Evolutionary conservation across 352 stramenopile genomes (phyloP).

Genomic region (Phytophthora palmivora): DNA sequence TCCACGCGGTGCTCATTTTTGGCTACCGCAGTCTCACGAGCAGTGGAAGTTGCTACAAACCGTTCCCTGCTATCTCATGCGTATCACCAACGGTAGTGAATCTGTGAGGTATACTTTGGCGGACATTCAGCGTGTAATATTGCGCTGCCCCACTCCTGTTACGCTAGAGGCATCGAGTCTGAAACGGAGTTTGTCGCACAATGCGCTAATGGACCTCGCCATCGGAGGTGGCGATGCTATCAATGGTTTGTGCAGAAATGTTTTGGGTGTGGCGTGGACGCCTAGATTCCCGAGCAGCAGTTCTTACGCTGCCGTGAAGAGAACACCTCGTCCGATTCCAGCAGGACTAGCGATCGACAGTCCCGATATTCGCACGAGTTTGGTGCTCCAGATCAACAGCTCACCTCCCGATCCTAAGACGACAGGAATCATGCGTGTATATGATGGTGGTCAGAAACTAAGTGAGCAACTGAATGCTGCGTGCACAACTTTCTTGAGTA

Average conservation of each 20-base stretch:
- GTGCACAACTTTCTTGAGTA: constrained; percentile 51
- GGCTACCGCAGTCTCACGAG: constrained; percentile 58
- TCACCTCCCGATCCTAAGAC: constrained; percentile 24
- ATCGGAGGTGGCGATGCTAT: constrained; percentile 34
- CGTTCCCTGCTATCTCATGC: constrained; percentile 55
- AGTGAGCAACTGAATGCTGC: constrained; percentile 80
- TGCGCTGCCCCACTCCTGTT: constrained; percentile 60
- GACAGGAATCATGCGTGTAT: constrained; percentile 68
- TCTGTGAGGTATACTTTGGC: constrained; percentile 66
- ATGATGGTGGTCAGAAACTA: constrained; percentile 50
- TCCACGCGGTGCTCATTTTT: constrained; percentile 71
- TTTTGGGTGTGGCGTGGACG: constrained; percentile 29
- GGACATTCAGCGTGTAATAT: constrained; percentile 89
- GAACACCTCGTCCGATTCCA: constrained; percentile 39
- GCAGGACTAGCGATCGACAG: constrained; percentile 39
- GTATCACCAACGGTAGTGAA: constrained; percentile 1
- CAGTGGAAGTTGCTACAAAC: constrained; percentile 83
- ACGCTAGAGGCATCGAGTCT: constrained; percentile 33
- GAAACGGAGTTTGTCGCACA: constrained; percentile 25
- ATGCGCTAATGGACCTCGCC: constrained; percentile 42
- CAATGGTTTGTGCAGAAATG: constrained; percentile 28
- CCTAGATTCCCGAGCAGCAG: constrained; percentile 46
- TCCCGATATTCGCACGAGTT: constrained; percentile 83
- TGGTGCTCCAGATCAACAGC: constrained; percentile 85
- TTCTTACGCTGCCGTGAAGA: constrained; percentile 39